Base-by-base conservation (phyloP, 192 early-diverging fungal species). In the Radiomyces spectabilis region DNA sequence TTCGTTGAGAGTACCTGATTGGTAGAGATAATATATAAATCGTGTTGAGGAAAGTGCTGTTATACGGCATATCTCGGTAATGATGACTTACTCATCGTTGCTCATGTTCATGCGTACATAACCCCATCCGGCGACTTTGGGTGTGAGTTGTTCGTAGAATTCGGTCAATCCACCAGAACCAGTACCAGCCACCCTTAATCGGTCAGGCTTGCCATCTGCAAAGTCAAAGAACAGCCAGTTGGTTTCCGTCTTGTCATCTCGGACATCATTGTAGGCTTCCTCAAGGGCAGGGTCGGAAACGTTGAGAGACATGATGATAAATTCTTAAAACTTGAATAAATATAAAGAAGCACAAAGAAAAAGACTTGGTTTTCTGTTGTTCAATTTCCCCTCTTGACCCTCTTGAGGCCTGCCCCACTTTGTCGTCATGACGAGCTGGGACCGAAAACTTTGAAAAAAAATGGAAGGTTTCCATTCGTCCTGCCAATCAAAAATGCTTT, bases 91-190 rank as follows among this genome's bases (percentile, higher is more conserved):
- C 64, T 66, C 57, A 38, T 66, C 82, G 61, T 86, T 87, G 15
- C 65, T 68, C 59, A 68, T 51, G 45, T 68, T 68, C 58, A 68
- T 61, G 16, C 89, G 74, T 39, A 93, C 66, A 53, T 86, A 93
- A 7, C 88, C 90, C 64, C 86, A 93, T 4, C 80, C 85, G n/a
- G 87, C 85, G 26, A 79, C 66, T 41, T 89, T 74, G 24, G 62
- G 60, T 38, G 82, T 74, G 24, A 92, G 63, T 22, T 81, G 52
- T 38, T 48, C 29, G 24, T 69, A 68, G 18, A 90, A 79, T 63
- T 89, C 87, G 4, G 49, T 55, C 5, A 92, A 69, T 40, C 85
- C 86, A 31, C 82, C 83, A 0, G 56, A 65, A 22, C 68, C 68
- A 27, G 27, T 47, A 41, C 54, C 68, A 34, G 61, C 51, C 0